A percentile compares a stretch with the other conserved stretches of the same genome.
Evolutionary conservation across 116 monocot genomes (phyloP).

Genomic region (Zostera marina): DNA sequence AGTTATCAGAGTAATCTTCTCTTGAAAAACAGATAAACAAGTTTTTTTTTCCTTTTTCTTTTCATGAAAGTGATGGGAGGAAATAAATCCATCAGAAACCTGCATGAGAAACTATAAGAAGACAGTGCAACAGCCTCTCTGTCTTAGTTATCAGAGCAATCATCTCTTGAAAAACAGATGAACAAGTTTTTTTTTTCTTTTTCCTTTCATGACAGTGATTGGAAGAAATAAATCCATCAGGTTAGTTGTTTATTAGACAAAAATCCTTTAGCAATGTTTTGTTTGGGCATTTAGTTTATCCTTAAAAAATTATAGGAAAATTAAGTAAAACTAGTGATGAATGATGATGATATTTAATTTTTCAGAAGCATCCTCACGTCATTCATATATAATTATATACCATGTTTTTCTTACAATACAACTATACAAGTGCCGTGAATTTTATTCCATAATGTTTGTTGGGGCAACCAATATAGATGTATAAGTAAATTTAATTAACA

Average conservation of each 20-base stretch:
- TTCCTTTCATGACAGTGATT: background rate
- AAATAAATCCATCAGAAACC: constrained; percentile 2
- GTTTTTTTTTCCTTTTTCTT: background rate
- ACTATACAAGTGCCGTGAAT: too few species aligned
- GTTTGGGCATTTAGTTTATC: background rate
- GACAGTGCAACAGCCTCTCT: background rate
- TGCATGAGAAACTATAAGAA: constrained; percentile 8
- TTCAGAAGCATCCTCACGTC: too few species aligned
- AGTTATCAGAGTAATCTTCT: background rate
- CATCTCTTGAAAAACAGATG: background rate
- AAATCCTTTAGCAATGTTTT: constrained; percentile 2
- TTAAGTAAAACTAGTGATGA: too few species aligned
- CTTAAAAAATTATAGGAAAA: too few species aligned
- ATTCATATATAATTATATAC: too few species aligned
- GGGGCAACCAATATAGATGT: too few species aligned
- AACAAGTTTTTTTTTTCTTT: background rate
- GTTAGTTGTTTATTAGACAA: constrained; percentile 5
- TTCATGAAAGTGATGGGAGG: background rate
- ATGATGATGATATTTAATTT: too few species aligned
- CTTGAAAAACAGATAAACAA: background rate
- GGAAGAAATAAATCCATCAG: background rate
- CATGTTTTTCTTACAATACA: too few species aligned
- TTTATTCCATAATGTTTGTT: too few species aligned
- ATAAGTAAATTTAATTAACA: background rate
- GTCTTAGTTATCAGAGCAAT: background rate